phyloP scores from a whole-genome alignment of 371 early-diverging fungal species.

The Mortierella sp. region DNA sequence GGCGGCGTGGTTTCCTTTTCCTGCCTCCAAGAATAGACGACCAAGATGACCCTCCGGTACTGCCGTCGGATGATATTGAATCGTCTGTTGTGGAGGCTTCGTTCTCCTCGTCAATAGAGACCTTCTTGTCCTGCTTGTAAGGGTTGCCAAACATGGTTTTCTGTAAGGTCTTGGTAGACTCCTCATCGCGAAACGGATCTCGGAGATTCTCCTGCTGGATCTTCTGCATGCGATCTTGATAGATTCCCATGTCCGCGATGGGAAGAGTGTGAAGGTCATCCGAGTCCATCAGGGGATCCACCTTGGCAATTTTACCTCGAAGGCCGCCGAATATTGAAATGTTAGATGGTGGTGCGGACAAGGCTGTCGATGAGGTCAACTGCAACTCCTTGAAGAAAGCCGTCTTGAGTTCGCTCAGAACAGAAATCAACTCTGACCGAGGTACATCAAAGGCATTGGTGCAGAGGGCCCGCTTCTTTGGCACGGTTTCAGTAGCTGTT shows the following conservation, averaged over 20 bases:
- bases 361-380: slow-evolving; percentile 17
- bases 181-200: slow-evolving; percentile 76
- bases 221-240: slow-evolving; percentile 65
- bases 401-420: slow-evolving; percentile 34
- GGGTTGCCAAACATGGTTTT: slow-evolving; percentile 82
- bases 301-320: slow-evolving; percentile 23
- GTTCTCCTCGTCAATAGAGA: slow-evolving; percentile 49
- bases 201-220: slow-evolving; percentile 63
- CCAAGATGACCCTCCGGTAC: slow-evolving; percentile 37
- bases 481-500: slow-evolving; percentile 16
- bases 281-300: slow-evolving; percentile 55
- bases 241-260: slow-evolving; percentile 77
- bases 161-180: slow-evolving; percentile 61
- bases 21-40: slow-evolving; percentile 50
- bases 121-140: slow-evolving; percentile 61
- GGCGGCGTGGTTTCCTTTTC: slow-evolving; percentile 43
- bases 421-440: slow-evolving; percentile 33
- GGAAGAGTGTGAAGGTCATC: slow-evolving; percentile 73
- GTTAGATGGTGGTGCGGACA: neutral
- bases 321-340: slow-evolving; percentile 7
- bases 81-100: slow-evolving; percentile 40
- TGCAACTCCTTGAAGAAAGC: slow-evolving; percentile 49
- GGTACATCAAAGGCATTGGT: slow-evolving; percentile 53
- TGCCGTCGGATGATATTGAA: slow-evolving; percentile 36
- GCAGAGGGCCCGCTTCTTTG: slow-evolving; percentile 33